A percentile compares a stretch with the other conserved stretches of the same genome.
Conservation (phyloP, 805 yeast genomes). For the Zygosaccharomyces lentus region DNA sequence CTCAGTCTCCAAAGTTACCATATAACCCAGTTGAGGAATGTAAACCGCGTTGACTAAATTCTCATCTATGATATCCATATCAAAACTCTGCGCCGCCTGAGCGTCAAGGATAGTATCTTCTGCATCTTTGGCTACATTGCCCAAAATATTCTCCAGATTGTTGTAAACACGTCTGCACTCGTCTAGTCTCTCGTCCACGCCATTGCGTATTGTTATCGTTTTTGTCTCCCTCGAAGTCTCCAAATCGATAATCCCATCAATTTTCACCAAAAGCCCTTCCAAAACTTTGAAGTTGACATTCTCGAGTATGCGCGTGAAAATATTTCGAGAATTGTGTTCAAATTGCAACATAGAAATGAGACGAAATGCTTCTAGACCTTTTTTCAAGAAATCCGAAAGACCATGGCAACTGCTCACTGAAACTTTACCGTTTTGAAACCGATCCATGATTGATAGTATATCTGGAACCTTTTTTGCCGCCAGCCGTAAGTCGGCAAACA, state of each 20-base stretch:
- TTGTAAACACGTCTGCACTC: conserved; percentile 25
- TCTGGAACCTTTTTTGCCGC: conserved; percentile 31
- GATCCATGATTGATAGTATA: conserved; percentile 21
- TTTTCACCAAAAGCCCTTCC: conserved; percentile 1
- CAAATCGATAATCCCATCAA: conserved; percentile 36
- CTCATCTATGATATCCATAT: conserved; percentile 4
- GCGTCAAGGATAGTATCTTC: conserved; percentile 18
- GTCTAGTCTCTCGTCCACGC: conserved; percentile 32
- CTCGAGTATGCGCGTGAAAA: conserved; percentile 17
- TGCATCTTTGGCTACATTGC: conserved; percentile 18
- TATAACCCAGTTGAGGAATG: conserved; percentile 45
- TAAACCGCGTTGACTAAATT: conserved; percentile 37
- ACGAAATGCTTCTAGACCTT: conserved; percentile 16
- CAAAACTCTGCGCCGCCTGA: background rate
- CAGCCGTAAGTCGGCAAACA: conserved; percentile 20
- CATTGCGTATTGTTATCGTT: conserved; percentile 30
- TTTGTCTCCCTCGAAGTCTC: conserved; percentile 33
- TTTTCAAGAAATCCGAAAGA: conserved; percentile 24
- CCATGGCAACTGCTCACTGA: conserved; percentile 32
- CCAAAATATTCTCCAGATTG: conserved; percentile 34
- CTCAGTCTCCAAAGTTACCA: conserved; percentile 30
- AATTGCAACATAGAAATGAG: conserved; percentile 13
- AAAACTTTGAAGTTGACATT: conserved; percentile 12
- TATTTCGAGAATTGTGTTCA: background rate
- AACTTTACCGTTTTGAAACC: conserved; percentile 28